Percentiles rank a stretch among this genome's conserved stretches.
These are phyloP conservation scores for Chaetothyriales sp. DNA, from an alignment of 2,329 filamentous ascomycete species.

Conservation along the genomic window DNA sequence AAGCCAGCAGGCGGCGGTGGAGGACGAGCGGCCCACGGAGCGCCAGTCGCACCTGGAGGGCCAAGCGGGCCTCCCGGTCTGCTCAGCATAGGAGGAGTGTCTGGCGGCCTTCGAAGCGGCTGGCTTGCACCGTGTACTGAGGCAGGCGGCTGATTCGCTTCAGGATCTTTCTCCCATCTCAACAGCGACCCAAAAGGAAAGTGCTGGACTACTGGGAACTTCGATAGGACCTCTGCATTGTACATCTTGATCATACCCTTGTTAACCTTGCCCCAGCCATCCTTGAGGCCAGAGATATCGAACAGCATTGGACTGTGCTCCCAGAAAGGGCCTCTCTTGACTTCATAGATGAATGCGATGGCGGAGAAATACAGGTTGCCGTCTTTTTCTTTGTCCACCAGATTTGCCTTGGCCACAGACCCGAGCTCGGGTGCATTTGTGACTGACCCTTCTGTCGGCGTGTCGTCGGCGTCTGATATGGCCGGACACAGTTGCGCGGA, in stretches of 20 bases:
- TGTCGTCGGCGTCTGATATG: slow-evolving; percentile 48
- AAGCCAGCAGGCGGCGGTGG: slow-evolving; percentile 12
- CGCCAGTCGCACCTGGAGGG: slow-evolving; percentile 8
- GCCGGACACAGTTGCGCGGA: slow-evolving; percentile 77
- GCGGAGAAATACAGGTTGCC: slow-evolving; percentile 87
- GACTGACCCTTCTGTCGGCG: slow-evolving; percentile 68
- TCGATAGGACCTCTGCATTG: slow-evolving; percentile 86
- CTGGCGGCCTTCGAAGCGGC: slow-evolving; percentile 24
- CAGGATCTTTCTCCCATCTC: slow-evolving; percentile 56
- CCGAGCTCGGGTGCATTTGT: slow-evolving; percentile 56
- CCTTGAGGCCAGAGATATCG: slow-evolving; percentile 80
- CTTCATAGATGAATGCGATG: slow-evolving; percentile 92
- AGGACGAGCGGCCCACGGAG: slow-evolving; percentile 17
- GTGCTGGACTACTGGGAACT: slow-evolving; percentile 98
- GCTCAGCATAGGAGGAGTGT: slow-evolving; percentile 4
- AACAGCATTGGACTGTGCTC: slow-evolving; percentile 84
- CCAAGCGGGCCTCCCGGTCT: slow-evolving; percentile 6
- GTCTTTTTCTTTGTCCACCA: slow-evolving; percentile 52
- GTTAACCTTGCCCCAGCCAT: slow-evolving; percentile 98
- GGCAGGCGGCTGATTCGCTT: slow-evolving; percentile 36
- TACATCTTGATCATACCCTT: slow-evolving; percentile 99
- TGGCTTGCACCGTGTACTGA: slow-evolving; percentile 48
- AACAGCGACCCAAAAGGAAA: slow-evolving; percentile 75
- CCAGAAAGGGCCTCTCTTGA: slow-evolving; percentile 95
- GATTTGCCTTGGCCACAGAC: slow-evolving; percentile 50